These are phyloP conservation scores for Acacia crassicarpa DNA, from an alignment of 306 rosid species.

Conservation along the genomic window DNA sequence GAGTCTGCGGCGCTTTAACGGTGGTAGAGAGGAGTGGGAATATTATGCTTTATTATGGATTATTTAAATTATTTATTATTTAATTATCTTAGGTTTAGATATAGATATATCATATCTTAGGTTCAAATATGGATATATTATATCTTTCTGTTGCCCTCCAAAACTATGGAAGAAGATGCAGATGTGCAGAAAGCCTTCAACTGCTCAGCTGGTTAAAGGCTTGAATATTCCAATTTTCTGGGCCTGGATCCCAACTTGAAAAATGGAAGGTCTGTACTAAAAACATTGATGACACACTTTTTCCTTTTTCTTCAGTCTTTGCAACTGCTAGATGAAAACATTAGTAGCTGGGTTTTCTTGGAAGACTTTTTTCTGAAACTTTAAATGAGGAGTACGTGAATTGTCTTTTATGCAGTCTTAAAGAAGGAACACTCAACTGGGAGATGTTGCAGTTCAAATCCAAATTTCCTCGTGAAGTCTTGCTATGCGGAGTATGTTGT, in stretches of 20 bases:
- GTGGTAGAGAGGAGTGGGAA: no score
- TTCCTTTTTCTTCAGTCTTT: slow-evolving; percentile 11
- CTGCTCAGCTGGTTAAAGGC: slow-evolving; percentile 71
- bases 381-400: neutral
- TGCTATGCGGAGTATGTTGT: slow-evolving; percentile 84
- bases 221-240: slow-evolving; percentile 80
- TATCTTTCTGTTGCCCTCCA: slow-evolving; percentile 8
- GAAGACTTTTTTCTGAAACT: neutral
- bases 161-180: slow-evolving; percentile 63
- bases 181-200: slow-evolving; percentile 71
- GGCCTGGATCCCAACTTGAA: slow-evolving; percentile 74
- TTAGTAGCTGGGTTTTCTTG: neutral
- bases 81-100: no score
- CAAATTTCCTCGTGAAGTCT: slow-evolving; percentile 85
- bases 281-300: slow-evolving; percentile 23
- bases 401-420: slow-evolving; percentile 56
- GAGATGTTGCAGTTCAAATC: slow-evolving; percentile 90
- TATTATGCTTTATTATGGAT: no score
- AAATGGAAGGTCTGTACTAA: slow-evolving; percentile 71
- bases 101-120: no score
- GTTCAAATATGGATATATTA: no score
- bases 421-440: slow-evolving; percentile 89
- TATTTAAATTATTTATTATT: no score
- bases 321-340: neutral
- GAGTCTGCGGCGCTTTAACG: no score